These are phyloP conservation scores for Heliamphora exappendiculata DNA, from an alignment of 148 eudicot species.

Conservation along the genomic window DNA sequence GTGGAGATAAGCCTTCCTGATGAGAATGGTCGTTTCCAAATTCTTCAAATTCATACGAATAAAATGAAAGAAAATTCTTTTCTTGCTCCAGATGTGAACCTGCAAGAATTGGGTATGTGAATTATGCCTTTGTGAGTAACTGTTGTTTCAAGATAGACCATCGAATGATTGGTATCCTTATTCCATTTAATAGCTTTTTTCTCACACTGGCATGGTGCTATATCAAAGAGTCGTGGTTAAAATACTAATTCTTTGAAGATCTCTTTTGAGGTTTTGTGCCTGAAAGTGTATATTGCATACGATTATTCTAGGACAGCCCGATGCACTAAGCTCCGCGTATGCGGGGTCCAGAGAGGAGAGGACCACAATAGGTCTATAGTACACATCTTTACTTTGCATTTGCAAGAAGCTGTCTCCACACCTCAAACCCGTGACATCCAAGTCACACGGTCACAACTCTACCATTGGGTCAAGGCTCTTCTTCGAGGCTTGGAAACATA, in stretches of 20 bases:
- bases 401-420: too few relatives aligned
- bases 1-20: constrained; percentile 98
- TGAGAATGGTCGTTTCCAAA: constrained; percentile 92
- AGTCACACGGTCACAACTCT: too few relatives aligned
- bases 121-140: neutral
- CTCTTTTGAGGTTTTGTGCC: neutral
- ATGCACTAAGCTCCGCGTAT: too few relatives aligned
- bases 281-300: neutral
- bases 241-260: neutral
- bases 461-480: too few relatives aligned
- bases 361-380: too few relatives aligned
- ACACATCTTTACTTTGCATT: too few relatives aligned
- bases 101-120: constrained; percentile 79
- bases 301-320: neutral
- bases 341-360: too few relatives aligned
- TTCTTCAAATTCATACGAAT: constrained; percentile 91
- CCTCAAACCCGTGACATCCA: too few relatives aligned
- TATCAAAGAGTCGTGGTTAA: neutral
- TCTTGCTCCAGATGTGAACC: constrained; percentile 79
- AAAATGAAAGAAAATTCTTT: constrained; percentile 97
- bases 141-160: neutral
- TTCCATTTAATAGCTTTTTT: neutral
- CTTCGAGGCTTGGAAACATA: too few relatives aligned
- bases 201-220: neutral
- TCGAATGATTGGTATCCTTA: neutral